phyloP scores from a whole-genome alignment of 2,329 filamentous ascomycete species.

The Calycina herbarum region DNA sequence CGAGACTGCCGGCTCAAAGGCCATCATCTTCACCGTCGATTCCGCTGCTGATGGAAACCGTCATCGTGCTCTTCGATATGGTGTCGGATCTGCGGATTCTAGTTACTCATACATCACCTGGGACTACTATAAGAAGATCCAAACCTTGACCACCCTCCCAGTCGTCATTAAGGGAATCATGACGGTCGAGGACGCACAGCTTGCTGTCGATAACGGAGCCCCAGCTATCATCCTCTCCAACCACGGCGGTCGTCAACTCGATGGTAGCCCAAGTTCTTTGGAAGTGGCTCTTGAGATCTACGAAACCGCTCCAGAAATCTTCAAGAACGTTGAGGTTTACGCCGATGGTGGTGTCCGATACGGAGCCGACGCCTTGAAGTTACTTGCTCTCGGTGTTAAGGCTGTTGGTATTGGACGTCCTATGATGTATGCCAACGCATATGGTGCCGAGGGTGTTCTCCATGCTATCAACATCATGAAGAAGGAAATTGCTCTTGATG shows the following conservation, averaged over 20 bases:
- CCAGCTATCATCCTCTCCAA: constrained; percentile 44
- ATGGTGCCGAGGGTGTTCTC: constrained; percentile 47
- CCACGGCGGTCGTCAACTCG: constrained; percentile 57
- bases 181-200: constrained; percentile 60
- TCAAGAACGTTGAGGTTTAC: constrained; percentile 48
- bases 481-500: constrained; percentile 32
- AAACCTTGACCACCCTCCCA: constrained; percentile 18
- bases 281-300: constrained; percentile 60
- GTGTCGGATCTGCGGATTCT: constrained; percentile 22
- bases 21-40: constrained; percentile 32
- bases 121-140: constrained; percentile 43
- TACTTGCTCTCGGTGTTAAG: constrained; percentile 59
- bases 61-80: constrained; percentile 24
- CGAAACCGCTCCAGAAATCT: constrained; percentile 31
- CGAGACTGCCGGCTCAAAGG: constrained; percentile 28
- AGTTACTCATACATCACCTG: constrained; percentile 23
- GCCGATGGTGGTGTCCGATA: constrained; percentile 60
- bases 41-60: constrained; percentile 27
- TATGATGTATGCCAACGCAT: constrained; percentile 53
- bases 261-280: constrained; percentile 57
- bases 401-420: constrained; percentile 59
- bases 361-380: constrained; percentile 59
- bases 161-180: constrained; percentile 44
- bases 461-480: constrained; percentile 50
- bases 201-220: constrained; percentile 55